Evolutionary conservation across 345 rosid species (phyloP).

Genomic region (Salix arbutifolia): DNA sequence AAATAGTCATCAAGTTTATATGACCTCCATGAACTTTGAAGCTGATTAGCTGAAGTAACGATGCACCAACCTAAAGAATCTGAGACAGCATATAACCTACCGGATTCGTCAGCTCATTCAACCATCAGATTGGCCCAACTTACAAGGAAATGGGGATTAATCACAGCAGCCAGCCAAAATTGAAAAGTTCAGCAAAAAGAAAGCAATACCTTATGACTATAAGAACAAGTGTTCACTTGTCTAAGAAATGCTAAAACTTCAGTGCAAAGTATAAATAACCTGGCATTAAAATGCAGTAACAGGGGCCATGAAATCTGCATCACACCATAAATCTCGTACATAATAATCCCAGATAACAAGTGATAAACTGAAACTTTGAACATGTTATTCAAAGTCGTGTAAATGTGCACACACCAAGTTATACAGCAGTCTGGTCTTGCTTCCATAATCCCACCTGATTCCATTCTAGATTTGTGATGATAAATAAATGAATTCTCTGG

Average conservation of each 20-base stretch:
- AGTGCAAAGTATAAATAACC: neutral
- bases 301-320: neutral
- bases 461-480: neutral
- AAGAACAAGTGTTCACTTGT: neutral
- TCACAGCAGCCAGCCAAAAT: neutral
- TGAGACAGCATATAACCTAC: neutral
- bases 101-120: neutral
- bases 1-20: neutral
- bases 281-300: neutral
- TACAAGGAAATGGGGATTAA: neutral
- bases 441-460: neutral
- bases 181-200: neutral
- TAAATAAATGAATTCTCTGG: neutral
- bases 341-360: neutral
- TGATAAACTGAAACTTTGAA: neutral
- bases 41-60: conserved; percentile 14
- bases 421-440: neutral
- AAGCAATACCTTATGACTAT: neutral
- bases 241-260: neutral
- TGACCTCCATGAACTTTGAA: conserved; percentile 17
- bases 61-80: neutral
- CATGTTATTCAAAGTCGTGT: neutral
- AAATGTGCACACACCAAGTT: neutral
- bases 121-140: neutral
- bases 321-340: neutral